These are phyloP conservation scores for Chenopodium quinoa DNA, from an alignment of 148 eudicot genomes.

Conservation along the genomic window DNA sequence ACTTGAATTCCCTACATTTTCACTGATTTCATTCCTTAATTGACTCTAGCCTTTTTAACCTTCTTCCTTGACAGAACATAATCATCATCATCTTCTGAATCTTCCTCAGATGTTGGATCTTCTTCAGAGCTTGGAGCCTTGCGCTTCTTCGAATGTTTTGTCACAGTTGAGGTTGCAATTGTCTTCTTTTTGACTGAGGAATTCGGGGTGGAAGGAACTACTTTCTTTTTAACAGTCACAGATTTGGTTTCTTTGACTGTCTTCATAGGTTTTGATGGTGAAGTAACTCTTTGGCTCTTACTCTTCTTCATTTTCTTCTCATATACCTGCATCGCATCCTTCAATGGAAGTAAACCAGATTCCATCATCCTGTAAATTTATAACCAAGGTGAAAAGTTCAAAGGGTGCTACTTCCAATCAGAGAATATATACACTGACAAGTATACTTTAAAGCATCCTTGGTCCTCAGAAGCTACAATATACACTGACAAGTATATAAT, in stretches of 20 bases:
- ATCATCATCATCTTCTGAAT: conserved; percentile 47
- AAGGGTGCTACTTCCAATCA: too few relatives aligned
- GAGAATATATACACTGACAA: too few relatives aligned
- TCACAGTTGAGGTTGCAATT: conserved; percentile 26
- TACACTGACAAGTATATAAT: neutral
- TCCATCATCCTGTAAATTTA: conserved; percentile 82
- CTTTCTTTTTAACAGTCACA: conserved; percentile 41
- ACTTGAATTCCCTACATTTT: neutral
- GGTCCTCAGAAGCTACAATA: neutral
- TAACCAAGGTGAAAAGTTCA: neutral
- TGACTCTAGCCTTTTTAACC: conserved; percentile 36
- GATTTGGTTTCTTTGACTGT: conserved; percentile 26
- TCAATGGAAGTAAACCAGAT: conserved; percentile 61
- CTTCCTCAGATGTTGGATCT: conserved; percentile 34
- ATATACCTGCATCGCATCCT: conserved; percentile 50
- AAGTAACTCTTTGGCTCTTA: conserved; percentile 46
- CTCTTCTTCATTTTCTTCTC: conserved; percentile 57
- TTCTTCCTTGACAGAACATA: conserved; percentile 21
- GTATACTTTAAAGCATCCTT: neutral
- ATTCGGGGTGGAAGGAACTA: conserved; percentile 36
- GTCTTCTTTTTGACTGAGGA: conserved; percentile 35
- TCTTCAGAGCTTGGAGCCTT: conserved; percentile 37
- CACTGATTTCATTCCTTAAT: conserved; percentile 15
- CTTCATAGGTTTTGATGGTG: conserved; percentile 46
- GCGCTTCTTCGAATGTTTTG: conserved; percentile 43